Evolutionary conservation across 106 monocot species (phyloP).

Genomic region (Ottelia alismoides): DNA sequence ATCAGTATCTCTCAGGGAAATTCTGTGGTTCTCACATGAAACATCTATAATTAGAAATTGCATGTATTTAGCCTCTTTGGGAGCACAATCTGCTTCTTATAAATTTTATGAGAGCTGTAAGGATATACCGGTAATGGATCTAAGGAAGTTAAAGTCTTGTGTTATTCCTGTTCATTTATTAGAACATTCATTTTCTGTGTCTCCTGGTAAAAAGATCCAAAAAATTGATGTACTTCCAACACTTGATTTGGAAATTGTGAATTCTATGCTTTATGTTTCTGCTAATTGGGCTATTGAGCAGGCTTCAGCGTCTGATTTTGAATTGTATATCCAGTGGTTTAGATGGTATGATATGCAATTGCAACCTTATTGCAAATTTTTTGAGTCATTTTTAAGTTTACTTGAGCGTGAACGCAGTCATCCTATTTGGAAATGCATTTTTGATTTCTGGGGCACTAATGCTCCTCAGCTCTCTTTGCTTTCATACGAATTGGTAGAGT

Average conservation of each 20-base stretch:
- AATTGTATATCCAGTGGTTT: conserved; percentile 43
- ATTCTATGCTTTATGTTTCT: conserved; percentile 68
- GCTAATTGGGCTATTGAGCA: conserved; percentile 86
- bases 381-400: conserved; percentile 26
- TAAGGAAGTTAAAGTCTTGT: conserved; percentile 13
- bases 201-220: not conserved
- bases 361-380: conserved; percentile 50
- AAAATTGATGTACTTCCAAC: conserved; percentile 1
- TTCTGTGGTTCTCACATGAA: conserved; percentile 61
- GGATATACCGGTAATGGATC: not conserved
- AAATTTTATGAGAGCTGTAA: conserved; percentile 7
- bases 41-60: conserved; percentile 49
- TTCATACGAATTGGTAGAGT: conserved; percentile 30
- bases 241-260: conserved; percentile 23
- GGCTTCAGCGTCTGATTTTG: conserved; percentile 50
- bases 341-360: conserved; percentile 32
- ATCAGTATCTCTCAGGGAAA: conserved; percentile 30
- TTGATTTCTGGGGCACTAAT: conserved; percentile 25
- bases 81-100: conserved; percentile 55
- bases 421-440: conserved; percentile 73
- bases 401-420: conserved; percentile 51
- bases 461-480: conserved; percentile 34
- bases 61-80: conserved; percentile 52
- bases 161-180: conserved; percentile 31
- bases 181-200: conserved; percentile 26